A percentile compares a stretch with the other conserved stretches of the same genome.
Evolutionary conservation across 108 stramenopile genomes (phyloP).

Genomic region (Pseudonitzschia pungens): DNA sequence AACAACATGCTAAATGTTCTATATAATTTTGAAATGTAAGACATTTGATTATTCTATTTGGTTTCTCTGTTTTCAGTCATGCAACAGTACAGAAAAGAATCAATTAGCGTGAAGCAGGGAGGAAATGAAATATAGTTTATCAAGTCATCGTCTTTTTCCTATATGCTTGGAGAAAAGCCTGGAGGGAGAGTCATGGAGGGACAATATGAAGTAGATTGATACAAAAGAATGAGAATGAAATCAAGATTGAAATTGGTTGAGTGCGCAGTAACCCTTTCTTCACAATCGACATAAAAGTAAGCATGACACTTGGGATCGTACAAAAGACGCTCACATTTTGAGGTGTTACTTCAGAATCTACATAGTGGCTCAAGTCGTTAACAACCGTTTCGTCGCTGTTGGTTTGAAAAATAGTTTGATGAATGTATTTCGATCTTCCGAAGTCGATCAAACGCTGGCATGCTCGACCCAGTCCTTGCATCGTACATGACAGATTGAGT

Average conservation of each 20-base stretch:
- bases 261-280: background rate
- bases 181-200: background rate
- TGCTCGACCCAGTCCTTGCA: constrained; percentile 74
- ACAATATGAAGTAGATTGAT: background rate
- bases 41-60: too few species aligned
- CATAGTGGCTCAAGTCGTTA: constrained; percentile 56
- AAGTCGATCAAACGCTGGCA: constrained; percentile 83
- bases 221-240: background rate
- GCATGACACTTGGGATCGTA: constrained; percentile 2
- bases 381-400: constrained; percentile 16
- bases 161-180: constrained; percentile 4
- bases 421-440: constrained; percentile 69
- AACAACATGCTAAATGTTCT: too few species aligned
- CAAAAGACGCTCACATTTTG: constrained; percentile 67
- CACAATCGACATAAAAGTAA: too few species aligned
- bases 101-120: too few species aligned
- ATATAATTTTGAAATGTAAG: too few species aligned
- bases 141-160: background rate
- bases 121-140: too few species aligned
- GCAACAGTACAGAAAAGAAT: too few species aligned
- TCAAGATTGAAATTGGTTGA: background rate
- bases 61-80: too few species aligned
- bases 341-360: constrained; percentile 61
- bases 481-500: constrained; percentile 61
- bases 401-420: constrained; percentile 6